Evolutionary conservation across 768 basidiomycete species (phyloP).

Genomic region (Suillus cothurnatus): DNA sequence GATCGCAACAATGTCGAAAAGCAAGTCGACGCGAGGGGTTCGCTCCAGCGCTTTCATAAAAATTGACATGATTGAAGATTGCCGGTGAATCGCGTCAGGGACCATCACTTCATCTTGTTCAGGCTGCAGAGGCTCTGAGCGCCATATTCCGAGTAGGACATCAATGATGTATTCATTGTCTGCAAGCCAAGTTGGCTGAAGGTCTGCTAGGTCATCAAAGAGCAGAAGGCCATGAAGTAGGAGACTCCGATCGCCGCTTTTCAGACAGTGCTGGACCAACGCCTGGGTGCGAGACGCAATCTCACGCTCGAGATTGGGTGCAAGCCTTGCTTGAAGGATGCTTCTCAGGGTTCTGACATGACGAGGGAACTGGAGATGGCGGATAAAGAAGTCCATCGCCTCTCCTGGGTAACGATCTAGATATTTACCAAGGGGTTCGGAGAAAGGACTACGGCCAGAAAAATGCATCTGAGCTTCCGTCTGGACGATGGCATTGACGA

Average conservation of each 20-base stretch:
- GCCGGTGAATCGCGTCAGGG: conserved; percentile 58
- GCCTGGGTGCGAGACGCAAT: conserved; percentile 58
- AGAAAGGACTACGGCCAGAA: conserved; percentile 88
- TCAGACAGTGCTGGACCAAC: conserved; percentile 55
- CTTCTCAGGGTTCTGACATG: conserved; percentile 84
- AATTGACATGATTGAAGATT: conserved; percentile 69
- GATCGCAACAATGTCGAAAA: conserved; percentile 85
- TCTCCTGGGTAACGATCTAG: conserved; percentile 88
- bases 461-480: conserved; percentile 92
- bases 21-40: conserved; percentile 78
- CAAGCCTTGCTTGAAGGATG: conserved; percentile 77
- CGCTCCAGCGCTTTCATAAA: conserved; percentile 74
- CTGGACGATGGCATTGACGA: conserved; percentile 88
- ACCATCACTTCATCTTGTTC: conserved; percentile 45
- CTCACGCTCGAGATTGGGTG: conserved; percentile 73
- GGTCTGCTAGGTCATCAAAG: conserved; percentile 70
- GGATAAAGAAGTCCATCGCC: conserved; percentile 82
- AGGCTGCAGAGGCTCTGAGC: conserved; percentile 45
- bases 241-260: conserved; percentile 48
- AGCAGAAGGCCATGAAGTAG: conserved; percentile 74
- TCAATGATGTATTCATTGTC: conserved; percentile 70
- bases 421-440: conserved; percentile 88
- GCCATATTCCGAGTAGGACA: conserved; percentile 75
- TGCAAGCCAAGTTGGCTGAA: conserved; percentile 71
- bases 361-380: conserved; percentile 73